phyloP scores from a whole-genome alignment of 805 yeast species.

The Henningerozyma blattae region DNA sequence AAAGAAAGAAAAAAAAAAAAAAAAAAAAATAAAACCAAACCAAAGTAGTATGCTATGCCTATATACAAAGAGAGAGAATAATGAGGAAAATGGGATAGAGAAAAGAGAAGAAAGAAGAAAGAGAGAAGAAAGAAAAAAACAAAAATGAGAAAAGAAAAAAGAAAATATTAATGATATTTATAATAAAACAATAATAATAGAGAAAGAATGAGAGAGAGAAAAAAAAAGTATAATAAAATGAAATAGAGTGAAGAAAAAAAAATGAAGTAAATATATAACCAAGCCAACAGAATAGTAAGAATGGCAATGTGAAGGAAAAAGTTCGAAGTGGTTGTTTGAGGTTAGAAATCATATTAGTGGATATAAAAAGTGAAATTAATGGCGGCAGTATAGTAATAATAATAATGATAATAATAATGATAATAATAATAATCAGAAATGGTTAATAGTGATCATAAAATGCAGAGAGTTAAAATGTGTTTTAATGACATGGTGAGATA shows the following conservation, averaged over 20 bases:
- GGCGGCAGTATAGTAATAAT: too few species aligned
- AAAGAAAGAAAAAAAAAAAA: too few species aligned
- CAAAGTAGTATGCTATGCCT: background rate
- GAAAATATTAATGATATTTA: slow-evolving; percentile 2
- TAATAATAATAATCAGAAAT: too few species aligned
- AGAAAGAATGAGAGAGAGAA: slow-evolving; percentile 4
- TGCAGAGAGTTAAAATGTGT: background rate
- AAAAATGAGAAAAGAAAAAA: slow-evolving; percentile 3
- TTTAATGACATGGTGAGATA: background rate
- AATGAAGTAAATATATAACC: slow-evolving; percentile 7
- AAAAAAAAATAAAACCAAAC: background rate
- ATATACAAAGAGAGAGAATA: slow-evolving; percentile 2
- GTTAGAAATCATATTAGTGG: too few species aligned
- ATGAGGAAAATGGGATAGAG: slow-evolving; percentile 6
- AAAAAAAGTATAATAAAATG: slow-evolving; percentile 4
- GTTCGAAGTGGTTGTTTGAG: too few species aligned
- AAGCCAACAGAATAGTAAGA: too few species aligned
- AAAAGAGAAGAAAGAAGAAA: slow-evolving; percentile 5
- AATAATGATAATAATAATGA: too few species aligned
- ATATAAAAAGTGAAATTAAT: too few species aligned
- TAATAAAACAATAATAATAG: slow-evolving; percentile 4
- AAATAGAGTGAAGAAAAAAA: background rate
- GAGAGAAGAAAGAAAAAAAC: slow-evolving; percentile 5
- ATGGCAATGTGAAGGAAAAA: too few species aligned
- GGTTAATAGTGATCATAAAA: background rate